Conservation (phyloP, 2,329 filamentous ascomycete species). For the Trichophyton benhamiae region DNA sequence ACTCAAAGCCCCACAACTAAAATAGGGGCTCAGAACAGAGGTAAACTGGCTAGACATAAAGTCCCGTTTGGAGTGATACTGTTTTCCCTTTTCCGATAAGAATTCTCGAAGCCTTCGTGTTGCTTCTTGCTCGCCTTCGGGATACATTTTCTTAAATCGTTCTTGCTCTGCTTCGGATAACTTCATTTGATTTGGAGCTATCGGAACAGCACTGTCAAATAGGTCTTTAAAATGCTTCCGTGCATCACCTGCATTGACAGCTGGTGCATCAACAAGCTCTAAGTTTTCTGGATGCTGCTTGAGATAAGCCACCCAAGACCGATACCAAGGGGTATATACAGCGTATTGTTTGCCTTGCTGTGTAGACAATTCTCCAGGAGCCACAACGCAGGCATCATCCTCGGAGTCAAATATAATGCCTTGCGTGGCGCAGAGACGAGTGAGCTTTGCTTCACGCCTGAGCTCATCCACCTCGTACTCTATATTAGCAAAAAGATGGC, state of each 20-base stretch:
- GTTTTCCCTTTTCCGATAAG: slow-evolving; percentile 48
- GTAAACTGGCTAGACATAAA: slow-evolving; percentile 52
- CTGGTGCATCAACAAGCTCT: slow-evolving; percentile 47
- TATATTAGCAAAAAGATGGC: slow-evolving; percentile 67
- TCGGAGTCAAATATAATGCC: slow-evolving; percentile 58
- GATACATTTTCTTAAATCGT: slow-evolving; percentile 51
- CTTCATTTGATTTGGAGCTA: slow-evolving; percentile 50
- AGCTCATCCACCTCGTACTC: slow-evolving; percentile 91
- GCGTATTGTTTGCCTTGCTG: slow-evolving; percentile 67
- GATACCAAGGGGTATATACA: slow-evolving; percentile 74
- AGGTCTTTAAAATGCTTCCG: slow-evolving; percentile 41
- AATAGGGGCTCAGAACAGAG: slow-evolving; percentile 58
- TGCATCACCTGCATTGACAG: slow-evolving; percentile 41
- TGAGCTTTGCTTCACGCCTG: slow-evolving; percentile 58
- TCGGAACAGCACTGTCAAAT: slow-evolving; percentile 51
- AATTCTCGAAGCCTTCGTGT: slow-evolving; percentile 53
- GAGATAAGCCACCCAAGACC: slow-evolving; percentile 61
- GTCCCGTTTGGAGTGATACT: slow-evolving; percentile 55
- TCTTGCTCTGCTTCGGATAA: slow-evolving; percentile 48
- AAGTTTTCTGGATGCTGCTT: slow-evolving; percentile 58
- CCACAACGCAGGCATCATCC: slow-evolving; percentile 73
- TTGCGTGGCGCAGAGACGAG: slow-evolving; percentile 47
- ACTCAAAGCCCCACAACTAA: slow-evolving; percentile 56
- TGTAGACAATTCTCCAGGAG: slow-evolving; percentile 55
- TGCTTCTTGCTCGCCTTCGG: slow-evolving; percentile 64